phyloP scores from a whole-genome alignment of 1,284 basidiomycete genomes.

The Salmacisia buchloeana region DNA sequence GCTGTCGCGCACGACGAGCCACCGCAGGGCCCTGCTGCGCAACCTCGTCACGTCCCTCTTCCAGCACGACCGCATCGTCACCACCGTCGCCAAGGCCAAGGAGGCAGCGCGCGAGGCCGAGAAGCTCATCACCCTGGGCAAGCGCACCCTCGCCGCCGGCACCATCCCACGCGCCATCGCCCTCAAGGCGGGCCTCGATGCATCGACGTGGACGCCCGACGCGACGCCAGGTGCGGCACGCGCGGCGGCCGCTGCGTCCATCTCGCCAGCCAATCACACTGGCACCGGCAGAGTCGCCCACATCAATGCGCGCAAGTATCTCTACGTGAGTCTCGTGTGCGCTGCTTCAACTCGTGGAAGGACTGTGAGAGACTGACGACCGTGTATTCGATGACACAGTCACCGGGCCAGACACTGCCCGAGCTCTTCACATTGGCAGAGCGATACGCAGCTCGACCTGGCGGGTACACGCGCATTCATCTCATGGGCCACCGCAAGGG shows the following conservation, averaged over 20 bases:
- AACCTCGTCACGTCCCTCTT: constrained; percentile 92
- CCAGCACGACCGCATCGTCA: constrained; percentile 92
- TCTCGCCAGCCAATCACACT: neutral
- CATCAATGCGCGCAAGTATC: neutral
- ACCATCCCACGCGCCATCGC: neutral
- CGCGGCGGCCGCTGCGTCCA: neutral
- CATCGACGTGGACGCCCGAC: neutral
- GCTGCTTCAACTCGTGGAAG: neutral
- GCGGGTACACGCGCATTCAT: constrained; percentile 92
- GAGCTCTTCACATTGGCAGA: constrained; percentile 75
- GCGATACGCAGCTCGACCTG: constrained; percentile 75
- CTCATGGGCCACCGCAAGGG: constrained; percentile 80
- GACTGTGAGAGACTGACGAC: neutral
- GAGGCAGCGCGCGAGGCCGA: constrained; percentile 86
- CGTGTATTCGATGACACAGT: neutral
- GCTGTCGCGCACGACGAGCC: constrained; percentile 36
- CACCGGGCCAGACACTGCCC: constrained; percentile 57
- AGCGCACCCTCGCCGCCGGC: constrained; percentile 24
- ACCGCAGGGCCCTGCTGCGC: constrained; percentile 24
- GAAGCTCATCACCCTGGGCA: constrained; percentile 62
- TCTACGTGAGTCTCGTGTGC: neutral
- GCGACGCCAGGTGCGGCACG: neutral
- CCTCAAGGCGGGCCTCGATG: neutral
- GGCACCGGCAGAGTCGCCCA: neutral
- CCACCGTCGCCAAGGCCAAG: constrained; percentile 90